Evolutionary conservation across 495 filamentous ascomycete genomes (phyloP).

Genomic region (Annulohypoxylon maeteangense): DNA sequence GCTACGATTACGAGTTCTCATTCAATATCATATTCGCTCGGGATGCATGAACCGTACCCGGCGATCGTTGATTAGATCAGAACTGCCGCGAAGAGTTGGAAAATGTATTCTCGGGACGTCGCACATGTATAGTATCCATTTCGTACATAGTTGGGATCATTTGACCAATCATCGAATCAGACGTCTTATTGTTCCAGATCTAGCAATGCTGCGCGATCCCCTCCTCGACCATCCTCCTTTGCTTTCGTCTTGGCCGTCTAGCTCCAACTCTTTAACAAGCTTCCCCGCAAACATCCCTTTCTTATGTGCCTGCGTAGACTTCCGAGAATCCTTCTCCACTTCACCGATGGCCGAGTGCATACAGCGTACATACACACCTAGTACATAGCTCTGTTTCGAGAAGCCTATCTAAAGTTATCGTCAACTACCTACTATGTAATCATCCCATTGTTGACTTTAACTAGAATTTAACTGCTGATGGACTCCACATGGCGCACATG

Average conservation of each 20-base stretch:
- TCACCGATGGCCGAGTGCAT: slow-evolving; percentile 44
- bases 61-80: slow-evolving; percentile 31
- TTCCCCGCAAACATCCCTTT: slow-evolving; percentile 38
- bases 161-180: slow-evolving; percentile 24
- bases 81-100: slow-evolving; percentile 40
- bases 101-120: slow-evolving; percentile 30
- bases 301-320: slow-evolving; percentile 4
- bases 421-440: neutral
- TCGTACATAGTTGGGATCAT: slow-evolving; percentile 31
- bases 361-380: too few species aligned
- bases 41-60: slow-evolving; percentile 26
- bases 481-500: neutral
- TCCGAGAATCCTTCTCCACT: slow-evolving; percentile 36
- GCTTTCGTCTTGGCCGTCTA: slow-evolving; percentile 26
- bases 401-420: neutral
- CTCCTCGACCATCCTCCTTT: slow-evolving; percentile 17
- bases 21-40: slow-evolving; percentile 36
- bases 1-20: slow-evolving; percentile 32
- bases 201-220: slow-evolving; percentile 25
- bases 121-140: slow-evolving; percentile 21
- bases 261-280: slow-evolving; percentile 36
- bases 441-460: neutral
- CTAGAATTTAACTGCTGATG: neutral
- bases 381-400: slow-evolving; percentile 10
- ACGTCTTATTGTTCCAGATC: slow-evolving; percentile 35